Evolutionary conservation across 768 basidiomycete genomes (phyloP).

Genomic region (Kwoniella bestiolae): DNA sequence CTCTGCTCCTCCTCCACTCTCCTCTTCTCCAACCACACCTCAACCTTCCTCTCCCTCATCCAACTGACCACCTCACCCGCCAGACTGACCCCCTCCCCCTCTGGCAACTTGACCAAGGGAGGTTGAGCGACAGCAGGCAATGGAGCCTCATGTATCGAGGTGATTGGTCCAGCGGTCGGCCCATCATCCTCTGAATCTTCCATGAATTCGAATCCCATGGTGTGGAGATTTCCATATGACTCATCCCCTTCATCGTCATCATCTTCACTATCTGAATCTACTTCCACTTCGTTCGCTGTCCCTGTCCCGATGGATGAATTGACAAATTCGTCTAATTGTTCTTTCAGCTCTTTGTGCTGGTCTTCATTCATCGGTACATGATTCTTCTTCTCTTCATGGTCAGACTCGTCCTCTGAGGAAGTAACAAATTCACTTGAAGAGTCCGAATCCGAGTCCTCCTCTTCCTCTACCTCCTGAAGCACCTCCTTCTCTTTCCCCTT

Average conservation of each 20-base stretch:
- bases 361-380: conserved; percentile 28
- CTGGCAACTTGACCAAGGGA: conserved; percentile 38
- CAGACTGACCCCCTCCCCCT: conserved; percentile 42
- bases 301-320: background rate
- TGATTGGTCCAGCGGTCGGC: conserved; percentile 20
- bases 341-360: conserved; percentile 25
- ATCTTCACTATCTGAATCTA: conserved; percentile 29
- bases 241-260: conserved; percentile 27
- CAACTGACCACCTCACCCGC: conserved; percentile 55
- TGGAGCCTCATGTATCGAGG: conserved; percentile 48
- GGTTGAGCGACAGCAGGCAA: conserved; percentile 48
- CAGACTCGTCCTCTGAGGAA: conserved; percentile 26
- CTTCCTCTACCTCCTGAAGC: background rate
- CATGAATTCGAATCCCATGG: conserved; percentile 31
- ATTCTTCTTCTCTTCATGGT: conserved; percentile 15
- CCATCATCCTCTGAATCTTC: conserved; percentile 36
- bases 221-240: conserved; percentile 21
- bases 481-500: conserved; percentile 23
- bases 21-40: conserved; percentile 42
- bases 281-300: conserved; percentile 20
- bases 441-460: conserved; percentile 16
- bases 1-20: conserved; percentile 11
- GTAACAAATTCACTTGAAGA: conserved; percentile 31
- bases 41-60: conserved; percentile 51
- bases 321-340: conserved; percentile 34